Evolutionary conservation across 139 green algal species (phyloP).

Genomic region (Chlorella sp.): DNA sequence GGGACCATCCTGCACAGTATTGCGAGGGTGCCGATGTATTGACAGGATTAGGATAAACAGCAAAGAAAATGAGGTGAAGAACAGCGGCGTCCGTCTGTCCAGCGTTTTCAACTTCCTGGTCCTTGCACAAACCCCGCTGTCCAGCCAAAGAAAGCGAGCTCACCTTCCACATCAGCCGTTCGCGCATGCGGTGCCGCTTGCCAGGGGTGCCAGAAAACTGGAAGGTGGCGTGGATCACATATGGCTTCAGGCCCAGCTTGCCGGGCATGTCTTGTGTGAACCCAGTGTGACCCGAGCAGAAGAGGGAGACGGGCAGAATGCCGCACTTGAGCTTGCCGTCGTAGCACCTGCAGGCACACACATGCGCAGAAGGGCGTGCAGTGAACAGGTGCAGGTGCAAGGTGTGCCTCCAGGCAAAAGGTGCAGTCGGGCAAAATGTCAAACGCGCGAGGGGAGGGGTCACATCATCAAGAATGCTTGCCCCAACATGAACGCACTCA

Average conservation of each 20-base stretch:
- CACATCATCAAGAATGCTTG: not conserved
- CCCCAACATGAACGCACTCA: no score
- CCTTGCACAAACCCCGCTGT: not conserved
- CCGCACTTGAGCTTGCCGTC: constrained; percentile 33
- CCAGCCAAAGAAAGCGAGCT: not conserved
- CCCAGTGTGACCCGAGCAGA: constrained; percentile 50
- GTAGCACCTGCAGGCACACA: constrained; percentile 19
- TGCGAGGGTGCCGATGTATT: no score
- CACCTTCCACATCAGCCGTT: constrained; percentile 43
- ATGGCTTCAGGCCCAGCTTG: constrained; percentile 35
- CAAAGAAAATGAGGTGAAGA: not conserved
- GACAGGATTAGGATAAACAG: no score
- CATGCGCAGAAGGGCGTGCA: no score
- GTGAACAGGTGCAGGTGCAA: no score
- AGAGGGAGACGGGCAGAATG: constrained; percentile 43
- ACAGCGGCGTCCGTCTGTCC: not conserved
- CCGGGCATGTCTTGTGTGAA: constrained; percentile 42
- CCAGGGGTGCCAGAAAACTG: constrained; percentile 48
- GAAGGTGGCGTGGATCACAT: constrained; percentile 56
- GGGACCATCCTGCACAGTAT: constrained; percentile 5
- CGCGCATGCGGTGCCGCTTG: constrained; percentile 62
- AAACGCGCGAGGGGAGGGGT: no score
- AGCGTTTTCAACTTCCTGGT: no score
- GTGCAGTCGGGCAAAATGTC: no score
- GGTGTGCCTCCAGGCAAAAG: no score